These are phyloP conservation scores for Pseudopediastrum boryanum DNA, from an alignment of 139 green algal species.

Conservation along the genomic window DNA sequence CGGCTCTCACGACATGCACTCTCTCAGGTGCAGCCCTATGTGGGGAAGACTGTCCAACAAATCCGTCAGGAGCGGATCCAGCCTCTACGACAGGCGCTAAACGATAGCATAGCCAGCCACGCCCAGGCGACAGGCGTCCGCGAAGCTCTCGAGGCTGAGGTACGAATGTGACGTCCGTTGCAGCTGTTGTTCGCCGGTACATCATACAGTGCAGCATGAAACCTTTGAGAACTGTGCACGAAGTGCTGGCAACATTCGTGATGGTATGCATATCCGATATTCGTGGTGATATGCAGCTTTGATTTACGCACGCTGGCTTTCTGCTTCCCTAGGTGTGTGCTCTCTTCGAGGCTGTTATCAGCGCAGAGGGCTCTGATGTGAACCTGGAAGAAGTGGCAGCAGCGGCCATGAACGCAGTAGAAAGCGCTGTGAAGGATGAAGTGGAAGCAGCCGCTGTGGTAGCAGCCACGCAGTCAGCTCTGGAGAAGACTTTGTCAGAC, in stretches of 20 bases:
- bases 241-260: no score
- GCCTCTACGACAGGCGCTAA: constrained; percentile 23
- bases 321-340: constrained; percentile 22
- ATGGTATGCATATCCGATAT: no score
- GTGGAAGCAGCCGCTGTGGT: constrained; percentile 70
- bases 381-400: constrained; percentile 53
- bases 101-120: constrained; percentile 33
- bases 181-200: no score
- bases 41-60: constrained; percentile 5
- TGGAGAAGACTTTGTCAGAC: constrained; percentile 70
- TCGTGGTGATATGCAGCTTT: no score
- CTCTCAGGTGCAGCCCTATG: no score
- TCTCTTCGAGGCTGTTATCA: constrained; percentile 36
- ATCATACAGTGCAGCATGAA: no score
- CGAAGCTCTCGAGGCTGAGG: constrained; percentile 63
- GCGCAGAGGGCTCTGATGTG: constrained; percentile 30
- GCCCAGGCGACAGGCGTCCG: constrained; percentile 44
- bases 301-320: background rate
- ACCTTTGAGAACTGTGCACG: no score
- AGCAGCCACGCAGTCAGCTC: constrained; percentile 65
- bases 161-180: background rate
- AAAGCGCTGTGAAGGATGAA: constrained; percentile 81
- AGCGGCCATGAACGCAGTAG: constrained; percentile 78
- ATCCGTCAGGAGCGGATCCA: constrained; percentile 27
- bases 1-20: no score